Base-by-base conservation (phyloP, 1,139 yeast genomes). In the Sugiyamaella japonica region DNA sequence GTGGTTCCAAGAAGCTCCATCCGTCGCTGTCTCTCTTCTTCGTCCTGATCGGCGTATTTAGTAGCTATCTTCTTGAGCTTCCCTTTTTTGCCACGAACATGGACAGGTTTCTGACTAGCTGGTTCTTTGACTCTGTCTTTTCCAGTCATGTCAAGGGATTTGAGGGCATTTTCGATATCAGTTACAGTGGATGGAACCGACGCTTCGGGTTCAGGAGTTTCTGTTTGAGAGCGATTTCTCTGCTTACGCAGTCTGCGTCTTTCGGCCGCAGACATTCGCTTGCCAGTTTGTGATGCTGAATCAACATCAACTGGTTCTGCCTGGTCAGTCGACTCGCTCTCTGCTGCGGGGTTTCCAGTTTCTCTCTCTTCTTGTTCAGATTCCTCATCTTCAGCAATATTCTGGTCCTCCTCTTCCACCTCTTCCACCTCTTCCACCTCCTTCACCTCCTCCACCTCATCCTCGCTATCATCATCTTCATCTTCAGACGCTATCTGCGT, bases 1-100 rank as follows among this genome's bases (percentile, higher is more conserved):
- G 86, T 75, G 0, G 96, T 87, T 2, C 98, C 99, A 50, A 93
- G 74, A 1, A 86, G 86, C 57, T 86, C 83, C 87, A 91, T 82
- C 58, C 93, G 79, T 57, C 85, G 65, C 50, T 72, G 67, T 55
- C 90, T 79, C 64, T 93, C 98, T 55, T 89, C 95, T 54, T 89
- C 97, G 66, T 91, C 98, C 55, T 91, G 98, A 58, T 86, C 90
- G 1, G 85, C 90, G 66, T 93, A 93, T 66, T 90, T 91, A 52
- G 81, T 77, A 29, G 86, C 86, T 54, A 88, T 86, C 69, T 89
- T 91, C 75, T 89, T 89, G 70, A 87, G 67, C 66, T 90, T 90
- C 20, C 87, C 84, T 67, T 85, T 88, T 70, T 87, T 89, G 48
- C 97, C 97, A 65, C 97, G 82, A 1, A 85, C 84, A 44, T 74